Conservation (phyloP, 2,329 filamentous ascomycete genomes). For the Diaporthe sp. region DNA sequence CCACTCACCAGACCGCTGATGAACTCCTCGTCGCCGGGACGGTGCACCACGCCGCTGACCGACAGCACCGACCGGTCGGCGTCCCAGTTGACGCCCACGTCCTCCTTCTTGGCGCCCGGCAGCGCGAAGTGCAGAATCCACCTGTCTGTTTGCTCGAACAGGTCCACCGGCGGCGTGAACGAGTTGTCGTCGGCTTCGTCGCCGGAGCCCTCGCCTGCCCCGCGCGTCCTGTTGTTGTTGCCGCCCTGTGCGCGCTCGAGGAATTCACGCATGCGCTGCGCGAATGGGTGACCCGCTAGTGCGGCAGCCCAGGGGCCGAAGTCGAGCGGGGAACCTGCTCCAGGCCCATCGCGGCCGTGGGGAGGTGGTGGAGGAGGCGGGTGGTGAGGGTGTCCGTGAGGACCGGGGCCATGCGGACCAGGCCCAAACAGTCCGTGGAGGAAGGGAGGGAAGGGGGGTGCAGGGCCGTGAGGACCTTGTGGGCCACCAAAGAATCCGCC, state of each 20-base stretch:
- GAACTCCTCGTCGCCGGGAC: slow-evolving; percentile 79
- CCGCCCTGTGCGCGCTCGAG: slow-evolving; percentile 48
- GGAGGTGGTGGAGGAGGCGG: slow-evolving; percentile 17
- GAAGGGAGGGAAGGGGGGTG: slow-evolving; percentile 31
- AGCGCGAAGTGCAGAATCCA: slow-evolving; percentile 80
- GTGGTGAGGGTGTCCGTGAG: slow-evolving; percentile 38
- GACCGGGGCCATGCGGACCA: slow-evolving; percentile 41
- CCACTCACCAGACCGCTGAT: slow-evolving; percentile 72
- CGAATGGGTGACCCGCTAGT: slow-evolving; percentile 58
- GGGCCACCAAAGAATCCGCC: slow-evolving; percentile 41
- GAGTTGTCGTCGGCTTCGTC: slow-evolving; percentile 51
- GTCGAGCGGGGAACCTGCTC: slow-evolving; percentile 48
- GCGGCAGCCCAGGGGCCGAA: slow-evolving; percentile 56
- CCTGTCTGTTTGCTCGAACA: slow-evolving; percentile 74
- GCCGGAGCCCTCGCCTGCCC: slow-evolving; percentile 38
- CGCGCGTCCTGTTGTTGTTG: slow-evolving; percentile 40
- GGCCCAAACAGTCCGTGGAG: slow-evolving; percentile 34
- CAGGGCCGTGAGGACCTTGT: slow-evolving; percentile 25
- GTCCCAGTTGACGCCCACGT: slow-evolving; percentile 83
- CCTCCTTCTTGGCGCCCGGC: slow-evolving; percentile 83
- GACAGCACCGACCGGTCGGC: slow-evolving; percentile 74
- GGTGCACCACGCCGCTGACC: slow-evolving; percentile 80
- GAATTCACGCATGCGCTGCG: slow-evolving; percentile 57
- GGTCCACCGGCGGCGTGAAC: slow-evolving; percentile 78
- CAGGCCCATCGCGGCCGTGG: slow-evolving; percentile 44